These are phyloP conservation scores for Hemisphaericaspora xylofermentans DNA, from an alignment of 1,139 yeast species.

Conservation along the genomic window DNA sequence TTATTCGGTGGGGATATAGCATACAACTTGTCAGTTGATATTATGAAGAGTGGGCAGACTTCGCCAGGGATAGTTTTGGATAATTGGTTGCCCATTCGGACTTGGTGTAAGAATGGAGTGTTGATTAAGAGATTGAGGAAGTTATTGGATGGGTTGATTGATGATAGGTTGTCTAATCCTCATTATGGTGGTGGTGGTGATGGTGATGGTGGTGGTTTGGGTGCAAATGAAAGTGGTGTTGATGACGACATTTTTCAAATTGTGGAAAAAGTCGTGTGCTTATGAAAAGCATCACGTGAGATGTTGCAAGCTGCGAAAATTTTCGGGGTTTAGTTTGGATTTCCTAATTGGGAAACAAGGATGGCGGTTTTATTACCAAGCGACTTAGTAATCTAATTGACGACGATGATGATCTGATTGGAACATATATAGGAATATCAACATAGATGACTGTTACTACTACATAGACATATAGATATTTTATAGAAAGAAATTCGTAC, in stretches of 20 bases:
- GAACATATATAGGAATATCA: too few species aligned
- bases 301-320: slow-evolving; percentile 3
- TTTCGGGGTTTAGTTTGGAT: background rate
- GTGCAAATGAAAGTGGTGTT: slow-evolving; percentile 2
- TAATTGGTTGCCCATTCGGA: slow-evolving; percentile 77
- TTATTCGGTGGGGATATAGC: slow-evolving; percentile 77
- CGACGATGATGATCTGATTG: too few species aligned
- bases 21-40: slow-evolving; percentile 56
- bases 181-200: slow-evolving; percentile 6
- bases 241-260: slow-evolving; percentile 17
- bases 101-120: slow-evolving; percentile 95
- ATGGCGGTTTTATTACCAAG: background rate
- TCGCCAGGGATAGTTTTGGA: slow-evolving; percentile 72
- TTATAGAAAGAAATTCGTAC: too few species aligned
- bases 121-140: slow-evolving; percentile 67
- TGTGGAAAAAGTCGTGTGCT: slow-evolving; percentile 16
- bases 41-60: slow-evolving; percentile 35
- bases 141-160: slow-evolving; percentile 67
- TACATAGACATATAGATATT: background rate
- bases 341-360: slow-evolving; percentile 1
- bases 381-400: too few species aligned
- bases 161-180: slow-evolving; percentile 43
- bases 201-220: background rate
- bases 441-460: too few species aligned
- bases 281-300: slow-evolving; percentile 5